These are phyloP conservation scores for Pichia eremophila DNA, from an alignment of 805 yeast genomes.

Conservation along the genomic window DNA sequence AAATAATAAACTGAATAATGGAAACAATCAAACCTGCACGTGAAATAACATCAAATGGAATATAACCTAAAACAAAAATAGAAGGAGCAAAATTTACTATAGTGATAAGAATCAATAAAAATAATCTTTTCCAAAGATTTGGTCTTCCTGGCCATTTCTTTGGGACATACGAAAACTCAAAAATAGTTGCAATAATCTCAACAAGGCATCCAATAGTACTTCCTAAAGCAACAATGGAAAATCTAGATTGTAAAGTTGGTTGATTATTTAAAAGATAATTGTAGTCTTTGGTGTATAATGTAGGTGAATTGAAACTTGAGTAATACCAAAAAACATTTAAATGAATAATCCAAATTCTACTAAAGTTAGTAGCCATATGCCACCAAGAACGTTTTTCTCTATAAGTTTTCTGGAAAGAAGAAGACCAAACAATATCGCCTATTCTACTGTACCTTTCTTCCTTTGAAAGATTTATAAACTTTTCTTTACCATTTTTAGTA, in stretches of 20 bases:
- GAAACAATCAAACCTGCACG: constrained; percentile 30
- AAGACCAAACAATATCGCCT: constrained; percentile 31
- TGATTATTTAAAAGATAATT: constrained; percentile 31
- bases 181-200: constrained; percentile 30
- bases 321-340: constrained; percentile 42
- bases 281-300: constrained; percentile 37
- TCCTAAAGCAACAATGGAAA: constrained; percentile 37
- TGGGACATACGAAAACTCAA: constrained; percentile 40
- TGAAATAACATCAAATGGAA: constrained; percentile 30
- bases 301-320: constrained; percentile 41
- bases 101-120: constrained; percentile 25
- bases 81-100: constrained; percentile 33
- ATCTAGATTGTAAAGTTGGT: constrained; percentile 36
- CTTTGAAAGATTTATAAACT: constrained; percentile 22
- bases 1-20: constrained; percentile 32
- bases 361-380: constrained; percentile 40
- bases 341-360: constrained; percentile 46
- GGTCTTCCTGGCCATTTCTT: constrained; percentile 39
- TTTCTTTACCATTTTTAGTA: constrained; percentile 22
- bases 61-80: constrained; percentile 29
- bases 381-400: constrained; percentile 41
- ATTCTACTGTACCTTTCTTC: constrained; percentile 27
- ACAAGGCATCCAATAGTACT: constrained; percentile 36
- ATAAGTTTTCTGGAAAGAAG: constrained; percentile 36
- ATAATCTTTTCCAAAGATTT: constrained; percentile 27